A percentile compares a stretch with the other conserved stretches of the same genome.
These are phyloP conservation scores for Sistotremastrum niveocremeum DNA, from an alignment of 768 basidiomycete genomes.

Conservation along the genomic window DNA sequence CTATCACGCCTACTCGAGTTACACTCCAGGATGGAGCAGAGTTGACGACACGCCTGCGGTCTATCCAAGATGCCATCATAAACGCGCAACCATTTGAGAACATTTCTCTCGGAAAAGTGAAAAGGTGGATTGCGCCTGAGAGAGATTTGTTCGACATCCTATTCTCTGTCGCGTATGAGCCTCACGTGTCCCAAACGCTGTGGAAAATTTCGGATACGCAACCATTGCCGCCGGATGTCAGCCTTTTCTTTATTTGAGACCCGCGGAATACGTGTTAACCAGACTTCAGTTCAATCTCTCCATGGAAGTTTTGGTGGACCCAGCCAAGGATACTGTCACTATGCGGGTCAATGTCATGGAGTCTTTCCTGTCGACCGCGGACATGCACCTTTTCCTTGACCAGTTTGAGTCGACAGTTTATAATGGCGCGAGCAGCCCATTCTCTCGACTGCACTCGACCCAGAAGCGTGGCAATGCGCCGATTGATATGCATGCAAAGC, in stretches of 20 bases:
- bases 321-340: conserved; percentile 7
- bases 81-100: conserved; percentile 17
- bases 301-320: conserved; percentile 15
- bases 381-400: too few relatives aligned
- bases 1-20: conserved; percentile 17
- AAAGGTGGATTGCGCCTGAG: conserved; percentile 16
- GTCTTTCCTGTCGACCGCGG: too few relatives aligned
- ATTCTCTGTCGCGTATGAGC: conserved; percentile 17
- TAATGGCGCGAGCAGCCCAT: too few relatives aligned
- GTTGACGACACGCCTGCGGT: conserved; percentile 6
- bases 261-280: not conserved
- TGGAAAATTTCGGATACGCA: conserved; percentile 18
- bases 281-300: conserved; percentile 9
- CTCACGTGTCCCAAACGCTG: conserved; percentile 8
- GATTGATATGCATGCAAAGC: too few relatives aligned
- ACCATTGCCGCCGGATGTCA: conserved; percentile 19
- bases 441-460: too few relatives aligned
- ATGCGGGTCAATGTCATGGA: conserved; percentile 7
- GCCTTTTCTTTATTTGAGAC: conserved; percentile 1
- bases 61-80: conserved; percentile 16
- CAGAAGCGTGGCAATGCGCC: too few relatives aligned
- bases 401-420: too few relatives aligned
- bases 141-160: conserved; percentile 16
- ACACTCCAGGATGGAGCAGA: conserved; percentile 4
- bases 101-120: conserved; percentile 17